Percentiles rank a stretch among this genome's conserved stretches.
phyloP scores from a whole-genome alignment of 1,139 yeast species.

The Debaryomyces sp. region DNA sequence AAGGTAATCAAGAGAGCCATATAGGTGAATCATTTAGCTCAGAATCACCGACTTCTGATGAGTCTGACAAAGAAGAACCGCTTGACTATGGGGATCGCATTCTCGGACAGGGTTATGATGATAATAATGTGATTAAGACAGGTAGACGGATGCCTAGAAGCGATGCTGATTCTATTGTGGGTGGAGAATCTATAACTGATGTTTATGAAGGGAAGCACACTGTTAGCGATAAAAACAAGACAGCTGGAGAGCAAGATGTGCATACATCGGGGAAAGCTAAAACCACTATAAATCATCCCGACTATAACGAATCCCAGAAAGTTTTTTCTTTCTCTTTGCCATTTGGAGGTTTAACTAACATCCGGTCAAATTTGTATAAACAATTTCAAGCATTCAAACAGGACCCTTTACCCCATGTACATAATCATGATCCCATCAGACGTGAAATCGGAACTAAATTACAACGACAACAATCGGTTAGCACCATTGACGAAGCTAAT shows the following conservation, averaged over 20 bases:
- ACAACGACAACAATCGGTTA: constrained; percentile 57
- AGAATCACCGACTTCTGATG: neutral
- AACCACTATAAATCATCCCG: constrained; percentile 16
- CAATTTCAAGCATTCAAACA: constrained; percentile 25
- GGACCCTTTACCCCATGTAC: constrained; percentile 28
- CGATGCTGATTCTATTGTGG: constrained; percentile 45
- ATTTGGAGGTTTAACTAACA: constrained; percentile 35
- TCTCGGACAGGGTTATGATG: neutral
- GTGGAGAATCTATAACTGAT: constrained; percentile 33
- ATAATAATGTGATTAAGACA: neutral
- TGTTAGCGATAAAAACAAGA: constrained; percentile 3
- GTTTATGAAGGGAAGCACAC: constrained; percentile 9
- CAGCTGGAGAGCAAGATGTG: constrained; percentile 1
- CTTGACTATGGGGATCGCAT: neutral
- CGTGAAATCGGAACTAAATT: constrained; percentile 49
- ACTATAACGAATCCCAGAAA: constrained; percentile 26
- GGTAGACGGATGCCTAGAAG: constrained; percentile 22
- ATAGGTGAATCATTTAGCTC: neutral
- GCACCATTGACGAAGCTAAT: constrained; percentile 65
- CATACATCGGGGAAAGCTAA: constrained; percentile 2
- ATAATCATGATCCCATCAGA: constrained; percentile 19
- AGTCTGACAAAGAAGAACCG: neutral
- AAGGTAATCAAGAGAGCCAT: neutral
- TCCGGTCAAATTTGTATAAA: constrained; percentile 27
- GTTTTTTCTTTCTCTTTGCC: constrained; percentile 48